phyloP scores from a whole-genome alignment of 495 filamentous ascomycete species.

The Recurvomyces mirabilis region DNA sequence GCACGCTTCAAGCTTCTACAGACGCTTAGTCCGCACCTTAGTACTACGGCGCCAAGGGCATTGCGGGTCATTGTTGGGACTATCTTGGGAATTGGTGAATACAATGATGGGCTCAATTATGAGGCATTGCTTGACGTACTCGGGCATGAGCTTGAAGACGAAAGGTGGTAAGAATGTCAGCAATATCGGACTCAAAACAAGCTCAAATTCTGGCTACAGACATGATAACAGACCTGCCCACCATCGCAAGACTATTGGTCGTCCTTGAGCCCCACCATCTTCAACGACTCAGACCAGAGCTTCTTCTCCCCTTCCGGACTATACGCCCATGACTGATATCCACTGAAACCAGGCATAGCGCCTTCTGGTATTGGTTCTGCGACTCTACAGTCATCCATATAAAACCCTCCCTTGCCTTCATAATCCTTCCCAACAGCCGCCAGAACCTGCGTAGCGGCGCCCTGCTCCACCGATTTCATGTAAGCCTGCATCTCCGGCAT shows the following conservation, averaged over 20 bases:
- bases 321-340: constrained; percentile 31
- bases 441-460: constrained; percentile 24
- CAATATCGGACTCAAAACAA: no score
- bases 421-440: constrained; percentile 26
- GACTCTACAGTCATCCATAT: constrained; percentile 26
- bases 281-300: constrained; percentile 37
- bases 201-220: no score
- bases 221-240: no score
- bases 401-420: constrained; percentile 22
- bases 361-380: constrained; percentile 16
- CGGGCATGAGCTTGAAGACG: background rate
- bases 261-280: constrained; percentile 28
- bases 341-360: constrained; percentile 2
- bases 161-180: no score
- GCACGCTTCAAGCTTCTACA: background rate
- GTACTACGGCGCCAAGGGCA: background rate
- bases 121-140: background rate
- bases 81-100: background rate
- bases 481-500: constrained; percentile 8
- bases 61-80: constrained; percentile 1
- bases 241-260: background rate
- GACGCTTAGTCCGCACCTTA: background rate
- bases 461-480: constrained; percentile 22
- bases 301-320: constrained; percentile 31
- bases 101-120: background rate